Evolutionary conservation across 164 flowering plant species (phyloP).

Genomic region (Dillenia suffruticosa): DNA sequence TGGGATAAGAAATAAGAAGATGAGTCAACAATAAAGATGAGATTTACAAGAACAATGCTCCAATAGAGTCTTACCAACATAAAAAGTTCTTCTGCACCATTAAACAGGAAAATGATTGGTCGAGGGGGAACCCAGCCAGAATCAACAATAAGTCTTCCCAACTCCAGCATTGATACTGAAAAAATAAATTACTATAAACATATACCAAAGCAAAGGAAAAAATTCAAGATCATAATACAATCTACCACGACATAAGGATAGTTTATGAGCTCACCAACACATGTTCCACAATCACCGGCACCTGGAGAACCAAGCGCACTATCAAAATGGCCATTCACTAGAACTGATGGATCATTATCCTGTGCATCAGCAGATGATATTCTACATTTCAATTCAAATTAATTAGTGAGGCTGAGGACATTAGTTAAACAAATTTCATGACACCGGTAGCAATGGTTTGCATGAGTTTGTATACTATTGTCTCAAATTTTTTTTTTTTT

Average conservation of each 20-base stretch:
- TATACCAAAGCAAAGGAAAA: conserved; percentile 1
- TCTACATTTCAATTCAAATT: conserved; percentile 35
- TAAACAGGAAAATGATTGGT: conserved; percentile 88
- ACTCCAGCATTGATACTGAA: conserved; percentile 89
- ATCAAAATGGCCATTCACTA: conserved; percentile 93
- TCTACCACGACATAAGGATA: too few species aligned
- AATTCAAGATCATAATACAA: neutral
- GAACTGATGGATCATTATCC: conserved; percentile 72
- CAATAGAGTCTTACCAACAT: conserved; percentile 56
- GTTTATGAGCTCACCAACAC: conserved; percentile 70
- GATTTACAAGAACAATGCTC: too few species aligned
- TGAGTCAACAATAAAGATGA: too few species aligned
- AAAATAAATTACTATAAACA: conserved; percentile 5
- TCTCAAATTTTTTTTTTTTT: neutral
- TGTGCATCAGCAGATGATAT: conserved; percentile 64
- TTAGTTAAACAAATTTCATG: neutral
- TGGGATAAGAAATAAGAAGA: too few species aligned
- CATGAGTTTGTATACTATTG: neutral
- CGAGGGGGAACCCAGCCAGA: conserved; percentile 81
- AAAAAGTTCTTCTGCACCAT: conserved; percentile 99
- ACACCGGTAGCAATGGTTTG: conserved; percentile 1
- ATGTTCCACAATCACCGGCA: conserved; percentile 97
- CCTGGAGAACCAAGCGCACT: conserved; percentile 96
- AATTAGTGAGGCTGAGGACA: neutral
- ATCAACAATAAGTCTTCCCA: conserved; percentile 73